Percentiles rank a stretch among this genome's conserved stretches.
These are phyloP conservation scores for Suillus cothurnatus DNA, from an alignment of 768 basidiomycete genomes.

Conservation along the genomic window DNA sequence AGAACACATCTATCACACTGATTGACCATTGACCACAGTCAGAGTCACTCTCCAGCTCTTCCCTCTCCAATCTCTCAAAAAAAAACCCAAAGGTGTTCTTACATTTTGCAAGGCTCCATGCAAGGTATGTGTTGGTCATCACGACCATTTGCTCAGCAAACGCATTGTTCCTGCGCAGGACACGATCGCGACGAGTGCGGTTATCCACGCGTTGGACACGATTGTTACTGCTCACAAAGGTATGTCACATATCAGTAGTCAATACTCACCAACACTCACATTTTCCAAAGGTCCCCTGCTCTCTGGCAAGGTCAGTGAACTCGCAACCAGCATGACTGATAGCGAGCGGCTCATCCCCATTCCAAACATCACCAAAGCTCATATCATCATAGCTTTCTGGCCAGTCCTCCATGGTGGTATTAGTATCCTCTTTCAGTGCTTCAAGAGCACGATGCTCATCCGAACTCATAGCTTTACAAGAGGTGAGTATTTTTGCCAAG, in stretches of 20 bases:
- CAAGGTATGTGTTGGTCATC: constrained; percentile 5
- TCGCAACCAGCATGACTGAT: constrained; percentile 14
- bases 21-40: background rate
- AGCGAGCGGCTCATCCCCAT: background rate
- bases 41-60: background rate
- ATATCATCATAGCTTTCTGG: background rate
- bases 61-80: background rate
- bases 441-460: background rate
- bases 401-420: too few species aligned
- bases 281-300: constrained; percentile 8
- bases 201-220: background rate
- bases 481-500: background rate
- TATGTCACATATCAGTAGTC: background rate
- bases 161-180: background rate
- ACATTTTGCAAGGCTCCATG: constrained; percentile 1
- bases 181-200: background rate
- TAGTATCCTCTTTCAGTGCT: background rate
- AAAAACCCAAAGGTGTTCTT: background rate
- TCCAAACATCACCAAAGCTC: background rate
- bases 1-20: constrained; percentile 2
- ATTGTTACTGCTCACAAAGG: background rate
- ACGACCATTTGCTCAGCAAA: constrained; percentile 5
- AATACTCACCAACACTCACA: constrained; percentile 3
- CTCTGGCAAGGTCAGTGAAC: constrained; percentile 8
- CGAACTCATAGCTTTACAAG: background rate